Percentiles rank a stretch among this genome's conserved stretches.
Conservation (phyloP, 768 basidiomycete genomes). For the Saitozyma podzolica region DNA sequence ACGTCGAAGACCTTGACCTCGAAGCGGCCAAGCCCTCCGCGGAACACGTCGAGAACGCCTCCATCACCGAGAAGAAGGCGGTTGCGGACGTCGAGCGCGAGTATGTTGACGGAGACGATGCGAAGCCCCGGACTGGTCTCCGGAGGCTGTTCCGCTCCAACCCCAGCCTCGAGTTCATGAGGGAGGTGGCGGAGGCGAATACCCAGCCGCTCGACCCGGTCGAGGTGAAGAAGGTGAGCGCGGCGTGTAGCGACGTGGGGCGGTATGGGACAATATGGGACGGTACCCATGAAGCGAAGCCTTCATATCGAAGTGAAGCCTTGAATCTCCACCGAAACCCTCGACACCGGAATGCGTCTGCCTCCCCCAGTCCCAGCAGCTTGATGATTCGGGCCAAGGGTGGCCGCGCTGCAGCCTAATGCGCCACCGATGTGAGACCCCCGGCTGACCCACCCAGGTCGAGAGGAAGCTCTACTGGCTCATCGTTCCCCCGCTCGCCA, state of each 20-base stretch:
- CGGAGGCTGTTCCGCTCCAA: conserved; percentile 30
- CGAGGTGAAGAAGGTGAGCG: conserved; percentile 34
- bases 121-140: conserved; percentile 22
- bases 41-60: conserved; percentile 32
- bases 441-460: conserved; percentile 18
- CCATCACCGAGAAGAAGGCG: conserved; percentile 15
- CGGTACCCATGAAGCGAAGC: too few relatives aligned
- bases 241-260: neutral
- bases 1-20: conserved; percentile 16
- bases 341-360: too few relatives aligned
- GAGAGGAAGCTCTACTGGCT: conserved; percentile 40
- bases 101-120: conserved; percentile 29
- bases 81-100: conserved; percentile 15
- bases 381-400: too few relatives aligned
- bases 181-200: conserved; percentile 34
- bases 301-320: too few relatives aligned
- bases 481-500: conserved; percentile 36
- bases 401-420: too few relatives aligned
- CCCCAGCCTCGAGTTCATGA: conserved; percentile 35
- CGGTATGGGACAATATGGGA: too few relatives aligned
- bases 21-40: conserved; percentile 16
- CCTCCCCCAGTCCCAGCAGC: too few relatives aligned
- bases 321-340: too few relatives aligned
- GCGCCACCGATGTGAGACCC: neutral
- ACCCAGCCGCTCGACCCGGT: conserved; percentile 25